Evolutionary conservation across 768 basidiomycete species (phyloP).

Genomic region (Asterophora lycoperdoides): DNA sequence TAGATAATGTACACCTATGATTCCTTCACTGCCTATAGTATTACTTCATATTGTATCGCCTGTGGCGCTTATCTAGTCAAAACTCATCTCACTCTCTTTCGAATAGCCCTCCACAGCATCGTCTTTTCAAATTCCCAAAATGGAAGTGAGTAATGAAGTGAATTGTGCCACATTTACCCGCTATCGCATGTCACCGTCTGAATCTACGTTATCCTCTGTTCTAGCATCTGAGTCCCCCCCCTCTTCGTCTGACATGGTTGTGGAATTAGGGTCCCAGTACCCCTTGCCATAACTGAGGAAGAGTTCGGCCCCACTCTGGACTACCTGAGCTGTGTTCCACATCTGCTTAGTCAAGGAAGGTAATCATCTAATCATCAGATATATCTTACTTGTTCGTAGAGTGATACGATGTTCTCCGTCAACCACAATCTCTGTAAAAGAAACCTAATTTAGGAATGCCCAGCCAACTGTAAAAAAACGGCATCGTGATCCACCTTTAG

Average conservation of each 20-base stretch:
- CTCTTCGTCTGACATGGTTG: too few species aligned
- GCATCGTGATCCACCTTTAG: constrained; percentile 9
- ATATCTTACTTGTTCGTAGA: constrained; percentile 16
- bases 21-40: too few species aligned
- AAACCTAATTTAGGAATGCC: background rate
- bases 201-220: too few species aligned
- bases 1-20: too few species aligned
- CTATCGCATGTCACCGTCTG: constrained; percentile 4
- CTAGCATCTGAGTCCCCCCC: too few species aligned
- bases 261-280: constrained; percentile 13
- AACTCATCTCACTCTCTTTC: too few species aligned
- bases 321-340: constrained; percentile 9
- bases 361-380: background rate
- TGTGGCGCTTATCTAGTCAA: too few species aligned
- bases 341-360: background rate
- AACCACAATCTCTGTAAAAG: constrained; percentile 10
- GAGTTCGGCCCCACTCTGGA: constrained; percentile 15
- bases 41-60: too few species aligned
- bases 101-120: too few species aligned
- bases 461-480: background rate
- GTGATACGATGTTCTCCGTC: constrained; percentile 22
- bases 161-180: too few species aligned
- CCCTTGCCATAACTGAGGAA: constrained; percentile 20
- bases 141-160: too few species aligned
- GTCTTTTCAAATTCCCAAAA: too few species aligned